A percentile compares a stretch with the other conserved stretches of the same genome.
Evolutionary conservation across 164 flowering plant genomes (phyloP).

Genomic region (Aristolochia contorta): DNA sequence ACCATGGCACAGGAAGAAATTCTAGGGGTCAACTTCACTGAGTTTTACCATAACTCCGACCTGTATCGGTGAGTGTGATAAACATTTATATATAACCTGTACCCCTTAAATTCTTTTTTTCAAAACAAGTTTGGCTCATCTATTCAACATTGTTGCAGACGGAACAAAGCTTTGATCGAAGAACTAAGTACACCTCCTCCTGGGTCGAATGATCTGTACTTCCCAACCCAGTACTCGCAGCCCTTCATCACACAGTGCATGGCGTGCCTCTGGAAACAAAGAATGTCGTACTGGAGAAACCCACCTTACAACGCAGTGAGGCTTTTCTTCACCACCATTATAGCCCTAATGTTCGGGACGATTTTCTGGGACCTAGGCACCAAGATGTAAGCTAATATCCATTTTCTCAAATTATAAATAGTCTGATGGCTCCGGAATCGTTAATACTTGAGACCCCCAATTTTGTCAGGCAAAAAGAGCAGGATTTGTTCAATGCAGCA

Average conservation of each 20-base stretch:
- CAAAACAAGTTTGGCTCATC: no score
- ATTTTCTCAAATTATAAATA: not conserved
- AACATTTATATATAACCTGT: not conserved
- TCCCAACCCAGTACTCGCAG: constrained; percentile 43
- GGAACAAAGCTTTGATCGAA: constrained; percentile 25
- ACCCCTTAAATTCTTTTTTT: no score
- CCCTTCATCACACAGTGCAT: constrained; percentile 27
- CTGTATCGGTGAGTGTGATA: constrained; percentile 13
- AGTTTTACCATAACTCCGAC: constrained; percentile 20
- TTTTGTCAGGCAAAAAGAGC: constrained; percentile 16
- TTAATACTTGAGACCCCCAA: not conserved
- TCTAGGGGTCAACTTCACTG: constrained; percentile 23
- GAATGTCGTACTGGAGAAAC: constrained; percentile 63
- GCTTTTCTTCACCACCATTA: constrained; percentile 30
- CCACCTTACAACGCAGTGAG: constrained; percentile 46
- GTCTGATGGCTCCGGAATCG: not conserved
- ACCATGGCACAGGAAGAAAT: constrained; percentile 20
- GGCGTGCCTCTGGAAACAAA: constrained; percentile 68
- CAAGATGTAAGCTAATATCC: constrained; percentile 21
- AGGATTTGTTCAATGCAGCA: constrained; percentile 37
- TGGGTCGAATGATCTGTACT: constrained; percentile 28
- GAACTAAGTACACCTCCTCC: constrained; percentile 28
- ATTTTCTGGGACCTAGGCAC: constrained; percentile 47
- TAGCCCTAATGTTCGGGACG: constrained; percentile 37
- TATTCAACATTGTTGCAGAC: constrained; percentile 15